Conservation (phyloP, 140 eudicot genomes). For the Ambrosia hybrid region DNA sequence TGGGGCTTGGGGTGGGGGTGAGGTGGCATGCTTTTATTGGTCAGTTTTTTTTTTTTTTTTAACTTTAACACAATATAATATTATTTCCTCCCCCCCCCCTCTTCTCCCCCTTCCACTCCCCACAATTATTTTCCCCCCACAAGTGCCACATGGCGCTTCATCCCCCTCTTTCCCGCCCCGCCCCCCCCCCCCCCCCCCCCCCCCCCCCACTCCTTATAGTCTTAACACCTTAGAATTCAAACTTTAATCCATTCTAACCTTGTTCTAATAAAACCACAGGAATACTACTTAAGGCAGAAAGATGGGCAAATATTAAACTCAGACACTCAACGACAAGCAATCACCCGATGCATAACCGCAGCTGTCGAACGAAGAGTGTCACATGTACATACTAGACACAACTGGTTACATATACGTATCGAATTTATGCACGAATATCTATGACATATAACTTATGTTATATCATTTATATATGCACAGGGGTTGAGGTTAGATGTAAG, state of each 20-base stretch:
- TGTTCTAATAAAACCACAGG: slow-evolving; percentile 40
- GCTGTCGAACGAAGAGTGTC: slow-evolving; percentile 81
- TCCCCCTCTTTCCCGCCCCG: too few species aligned
- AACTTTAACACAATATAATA: too few species aligned
- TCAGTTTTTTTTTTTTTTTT: too few species aligned
- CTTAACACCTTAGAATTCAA: not conserved
- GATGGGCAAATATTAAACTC: slow-evolving; percentile 57
- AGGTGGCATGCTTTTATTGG: too few species aligned
- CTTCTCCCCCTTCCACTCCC: too few species aligned
- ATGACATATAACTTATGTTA: not conserved
- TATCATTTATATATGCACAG: slow-evolving; percentile 29
- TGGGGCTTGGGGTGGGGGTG: too few species aligned
- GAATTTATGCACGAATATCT: not conserved
- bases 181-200: too few species aligned
- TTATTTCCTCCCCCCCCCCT: too few species aligned
- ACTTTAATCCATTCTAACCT: not conserved
- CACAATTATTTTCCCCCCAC: too few species aligned
- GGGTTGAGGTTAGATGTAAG: slow-evolving; percentile 71
- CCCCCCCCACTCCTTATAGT: too few species aligned
- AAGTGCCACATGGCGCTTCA: too few species aligned
- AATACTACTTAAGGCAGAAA: slow-evolving; percentile 68
- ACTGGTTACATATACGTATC: not conserved
- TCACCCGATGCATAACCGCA: slow-evolving; percentile 68
- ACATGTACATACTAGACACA: slow-evolving; percentile 47
- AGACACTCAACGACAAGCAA: slow-evolving; percentile 48